Conservation (phyloP, 2,329 filamentous ascomycete genomes). For the Nemania serpens region DNA sequence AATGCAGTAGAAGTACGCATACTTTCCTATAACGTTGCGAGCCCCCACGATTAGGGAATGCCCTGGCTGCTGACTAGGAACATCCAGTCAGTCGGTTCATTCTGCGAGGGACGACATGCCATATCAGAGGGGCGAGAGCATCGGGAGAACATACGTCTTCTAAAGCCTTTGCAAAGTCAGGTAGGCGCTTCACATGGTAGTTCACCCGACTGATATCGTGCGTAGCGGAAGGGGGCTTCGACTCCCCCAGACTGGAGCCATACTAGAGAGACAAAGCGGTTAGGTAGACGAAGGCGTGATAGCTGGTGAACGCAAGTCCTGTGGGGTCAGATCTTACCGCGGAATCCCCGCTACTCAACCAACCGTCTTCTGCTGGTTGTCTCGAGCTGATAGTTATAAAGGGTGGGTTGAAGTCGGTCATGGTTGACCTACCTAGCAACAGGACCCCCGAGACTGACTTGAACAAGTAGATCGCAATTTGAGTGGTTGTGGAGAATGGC, state of each 20-base stretch:
- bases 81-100: slow-evolving; percentile 19
- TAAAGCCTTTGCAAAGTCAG: slow-evolving; percentile 58
- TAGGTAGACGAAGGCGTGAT: slow-evolving; percentile 35
- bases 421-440: slow-evolving; percentile 33
- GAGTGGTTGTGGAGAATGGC: slow-evolving; percentile 14
- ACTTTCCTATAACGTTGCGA: slow-evolving; percentile 62
- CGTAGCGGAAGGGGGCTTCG: slow-evolving; percentile 49
- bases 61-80: slow-evolving; percentile 56
- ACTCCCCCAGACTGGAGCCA: slow-evolving; percentile 49
- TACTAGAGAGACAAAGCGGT: slow-evolving; percentile 47
- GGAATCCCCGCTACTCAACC: slow-evolving; percentile 54
- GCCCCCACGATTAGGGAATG: slow-evolving; percentile 60
- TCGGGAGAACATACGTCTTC: slow-evolving; percentile 53
- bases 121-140: neutral
- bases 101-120: neutral
- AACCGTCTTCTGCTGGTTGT: slow-evolving; percentile 51
- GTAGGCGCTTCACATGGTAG: slow-evolving; percentile 62
- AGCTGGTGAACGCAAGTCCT: slow-evolving; percentile 26
- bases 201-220: slow-evolving; percentile 63
- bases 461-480: slow-evolving; percentile 2
- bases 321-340: slow-evolving; percentile 48
- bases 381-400: slow-evolving; percentile 60
- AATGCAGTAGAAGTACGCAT: slow-evolving; percentile 59
- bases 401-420: slow-evolving; percentile 51
- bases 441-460: neutral